These are phyloP conservation scores for Prunus persica DNA, from an alignment of 306 rosid species.

Conservation along the genomic window DNA sequence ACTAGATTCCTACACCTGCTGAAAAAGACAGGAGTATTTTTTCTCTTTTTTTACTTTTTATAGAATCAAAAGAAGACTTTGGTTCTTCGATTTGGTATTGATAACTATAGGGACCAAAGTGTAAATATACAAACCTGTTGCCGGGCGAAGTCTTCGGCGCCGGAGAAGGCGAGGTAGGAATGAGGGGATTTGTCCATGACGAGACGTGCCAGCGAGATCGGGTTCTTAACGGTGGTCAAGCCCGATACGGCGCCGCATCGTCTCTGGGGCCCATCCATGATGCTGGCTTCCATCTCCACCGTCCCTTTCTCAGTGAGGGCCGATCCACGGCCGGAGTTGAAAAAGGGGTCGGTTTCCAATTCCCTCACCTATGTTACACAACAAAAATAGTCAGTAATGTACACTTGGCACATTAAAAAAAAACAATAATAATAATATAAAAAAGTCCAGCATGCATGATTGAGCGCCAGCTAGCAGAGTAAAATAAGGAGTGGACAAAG, in stretches of 20 bases:
- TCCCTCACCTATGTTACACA: conserved; percentile 55
- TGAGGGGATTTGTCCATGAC: conserved; percentile 98
- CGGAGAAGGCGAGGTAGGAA: conserved; percentile 83
- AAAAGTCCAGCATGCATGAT: neutral
- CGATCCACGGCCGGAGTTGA: conserved; percentile 94
- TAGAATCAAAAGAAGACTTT: neutral
- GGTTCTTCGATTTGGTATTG: neutral
- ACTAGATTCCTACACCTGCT: neutral
- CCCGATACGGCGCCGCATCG: conserved; percentile 97
- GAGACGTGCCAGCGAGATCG: conserved; percentile 84
- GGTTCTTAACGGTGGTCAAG: conserved; percentile 71
- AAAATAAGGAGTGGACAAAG: neutral
- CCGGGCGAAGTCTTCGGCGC: conserved; percentile 85
- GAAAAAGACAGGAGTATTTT: neutral
- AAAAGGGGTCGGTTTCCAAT: conserved; percentile 76
- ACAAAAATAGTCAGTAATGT: neutral
- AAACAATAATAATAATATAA: neutral
- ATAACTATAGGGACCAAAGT: neutral
- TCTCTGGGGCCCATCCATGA: conserved; percentile 84
- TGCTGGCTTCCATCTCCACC: conserved; percentile 95
- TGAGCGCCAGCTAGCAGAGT: neutral
- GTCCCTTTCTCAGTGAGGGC: conserved; percentile 78
- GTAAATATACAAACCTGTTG: conserved; percentile 44
- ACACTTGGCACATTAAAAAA: neutral
- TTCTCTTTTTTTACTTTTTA: neutral